Evolutionary conservation across 768 basidiomycete species (phyloP).

Genomic region (Macrolepiota albuminosa): DNA sequence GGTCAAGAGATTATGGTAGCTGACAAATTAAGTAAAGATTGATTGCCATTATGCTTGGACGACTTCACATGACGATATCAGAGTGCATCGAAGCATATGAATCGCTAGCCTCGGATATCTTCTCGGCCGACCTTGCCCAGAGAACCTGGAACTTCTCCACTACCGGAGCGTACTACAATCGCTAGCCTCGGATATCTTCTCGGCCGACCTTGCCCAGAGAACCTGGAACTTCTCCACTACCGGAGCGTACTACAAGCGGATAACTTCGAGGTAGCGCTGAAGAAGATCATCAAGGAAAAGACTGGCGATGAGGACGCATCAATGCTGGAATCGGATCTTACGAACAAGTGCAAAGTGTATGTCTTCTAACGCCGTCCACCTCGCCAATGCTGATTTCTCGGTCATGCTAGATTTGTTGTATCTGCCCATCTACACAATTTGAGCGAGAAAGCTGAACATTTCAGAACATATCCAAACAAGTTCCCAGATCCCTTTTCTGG

Average conservation of each 20-base stretch:
- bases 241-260: slow-evolving; percentile 20
- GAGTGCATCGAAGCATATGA: slow-evolving; percentile 27
- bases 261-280: slow-evolving; percentile 22
- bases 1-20: neutral
- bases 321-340: slow-evolving; percentile 20
- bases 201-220: slow-evolving; percentile 10
- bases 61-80: slow-evolving; percentile 29
- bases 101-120: slow-evolving; percentile 24
- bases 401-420: slow-evolving; percentile 21
- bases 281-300: slow-evolving; percentile 19
- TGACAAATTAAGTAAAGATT: slow-evolving; percentile 7
- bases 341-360: slow-evolving; percentile 26
- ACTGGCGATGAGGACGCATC: slow-evolving; percentile 22
- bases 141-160: slow-evolving; percentile 8
- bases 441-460: slow-evolving; percentile 21
- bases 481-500: slow-evolving; percentile 21
- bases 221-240: slow-evolving; percentile 13
- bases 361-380: neutral
- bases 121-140: slow-evolving; percentile 16
- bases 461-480: slow-evolving; percentile 25
- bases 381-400: neutral
- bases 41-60: slow-evolving; percentile 34
- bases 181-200: slow-evolving; percentile 27
- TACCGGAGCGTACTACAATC: slow-evolving; percentile 22
- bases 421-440: slow-evolving; percentile 20